These are phyloP conservation scores for Jaapia argillacea DNA, from an alignment of 768 basidiomycete species.

Conservation along the genomic window DNA sequence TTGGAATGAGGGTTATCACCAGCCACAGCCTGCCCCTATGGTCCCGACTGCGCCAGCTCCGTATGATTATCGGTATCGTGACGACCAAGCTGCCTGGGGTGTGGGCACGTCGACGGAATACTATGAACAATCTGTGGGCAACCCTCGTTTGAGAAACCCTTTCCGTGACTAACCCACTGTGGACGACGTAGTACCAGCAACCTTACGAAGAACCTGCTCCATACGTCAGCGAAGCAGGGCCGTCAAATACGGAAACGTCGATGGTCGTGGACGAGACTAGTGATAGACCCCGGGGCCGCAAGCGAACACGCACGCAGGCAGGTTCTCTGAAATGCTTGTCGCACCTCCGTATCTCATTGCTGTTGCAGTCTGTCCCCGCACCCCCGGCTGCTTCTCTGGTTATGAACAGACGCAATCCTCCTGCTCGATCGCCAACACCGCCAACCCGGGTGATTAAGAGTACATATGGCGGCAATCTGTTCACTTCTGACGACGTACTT, in stretches of 20 bases:
- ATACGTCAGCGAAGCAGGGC: slow-evolving; percentile 45
- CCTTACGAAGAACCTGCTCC: slow-evolving; percentile 46
- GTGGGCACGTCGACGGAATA: slow-evolving; percentile 29
- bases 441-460: slow-evolving; percentile 80
- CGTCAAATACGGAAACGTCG: slow-evolving; percentile 34
- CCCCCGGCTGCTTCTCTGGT: slow-evolving; percentile 60
- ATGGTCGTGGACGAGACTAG: slow-evolving; percentile 15
- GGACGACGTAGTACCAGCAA: slow-evolving; percentile 34
- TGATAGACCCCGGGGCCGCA: slow-evolving; percentile 55
- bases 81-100: slow-evolving; percentile 43
- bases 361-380: slow-evolving; percentile 44
- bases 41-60: slow-evolving; percentile 30
- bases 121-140: slow-evolving; percentile 10
- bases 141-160: background rate
- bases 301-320: slow-evolving; percentile 54
- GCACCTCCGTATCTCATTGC: slow-evolving; percentile 4
- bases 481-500: slow-evolving; percentile 73
- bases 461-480: slow-evolving; percentile 82
- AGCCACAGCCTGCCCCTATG: slow-evolving; percentile 24
- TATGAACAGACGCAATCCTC: slow-evolving; percentile 50
- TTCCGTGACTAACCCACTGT: background rate
- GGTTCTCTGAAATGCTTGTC: slow-evolving; percentile 6
- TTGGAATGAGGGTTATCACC: slow-evolving; percentile 50
- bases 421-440: slow-evolving; percentile 75
- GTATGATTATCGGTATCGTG: slow-evolving; percentile 55